Conservation (phyloP, 179 eudicot species). For the Vitellaria paradoxa region DNA sequence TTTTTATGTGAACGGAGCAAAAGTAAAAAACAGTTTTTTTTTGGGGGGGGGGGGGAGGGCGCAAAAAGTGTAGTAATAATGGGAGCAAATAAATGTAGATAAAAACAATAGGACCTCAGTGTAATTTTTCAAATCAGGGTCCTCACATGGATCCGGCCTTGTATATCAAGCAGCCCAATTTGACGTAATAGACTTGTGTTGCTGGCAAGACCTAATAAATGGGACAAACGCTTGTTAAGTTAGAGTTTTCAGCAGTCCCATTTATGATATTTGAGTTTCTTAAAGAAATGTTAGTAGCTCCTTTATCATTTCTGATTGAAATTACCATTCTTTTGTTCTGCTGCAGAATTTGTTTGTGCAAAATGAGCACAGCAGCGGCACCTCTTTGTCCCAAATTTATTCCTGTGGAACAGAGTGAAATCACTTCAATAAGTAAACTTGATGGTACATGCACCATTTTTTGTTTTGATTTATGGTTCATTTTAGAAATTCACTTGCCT, state of each 20-base stretch:
- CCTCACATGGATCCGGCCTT: neutral
- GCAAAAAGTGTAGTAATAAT: no score
- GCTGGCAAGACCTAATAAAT: neutral
- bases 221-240: no score
- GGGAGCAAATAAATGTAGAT: no score
- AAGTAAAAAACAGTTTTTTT: no score
- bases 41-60: no score
- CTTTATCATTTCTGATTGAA: slow-evolving; percentile 5
- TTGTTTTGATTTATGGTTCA: neutral
- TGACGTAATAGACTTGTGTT: neutral
- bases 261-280: neutral
- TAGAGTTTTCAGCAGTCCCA: neutral
- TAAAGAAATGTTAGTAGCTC: neutral
- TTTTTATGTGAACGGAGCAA: no score
- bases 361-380: slow-evolving; percentile 44
- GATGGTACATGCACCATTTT: slow-evolving; percentile 37
- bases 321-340: neutral
- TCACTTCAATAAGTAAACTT: slow-evolving; percentile 41
- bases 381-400: slow-evolving; percentile 59
- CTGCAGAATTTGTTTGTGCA: slow-evolving; percentile 40
- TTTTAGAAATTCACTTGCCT: neutral
- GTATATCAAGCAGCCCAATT: neutral
- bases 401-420: slow-evolving; percentile 65
- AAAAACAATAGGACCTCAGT: neutral
- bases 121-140: neutral